phyloP scores from a whole-genome alignment of 208 protist species.

The Novymonas esmeraldas region DNA sequence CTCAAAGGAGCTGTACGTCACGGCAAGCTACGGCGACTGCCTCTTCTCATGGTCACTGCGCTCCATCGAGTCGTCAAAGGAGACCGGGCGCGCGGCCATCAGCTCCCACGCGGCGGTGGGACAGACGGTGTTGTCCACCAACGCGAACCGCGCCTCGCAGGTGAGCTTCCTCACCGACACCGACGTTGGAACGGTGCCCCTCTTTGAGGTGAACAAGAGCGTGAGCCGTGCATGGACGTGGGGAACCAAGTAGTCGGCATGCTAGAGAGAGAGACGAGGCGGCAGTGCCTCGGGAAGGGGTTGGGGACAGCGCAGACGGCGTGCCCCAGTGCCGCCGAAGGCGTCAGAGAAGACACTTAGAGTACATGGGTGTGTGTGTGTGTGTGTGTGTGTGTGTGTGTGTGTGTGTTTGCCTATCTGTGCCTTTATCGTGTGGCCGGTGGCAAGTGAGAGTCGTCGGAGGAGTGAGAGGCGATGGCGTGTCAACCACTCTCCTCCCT shows the following conservation, averaged over 20 bases:
- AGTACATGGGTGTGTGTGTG: background rate
- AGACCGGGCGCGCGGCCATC: conserved; percentile 36
- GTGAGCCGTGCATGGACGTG: conserved; percentile 34
- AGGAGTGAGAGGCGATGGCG: too few species aligned
- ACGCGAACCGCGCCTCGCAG: conserved; percentile 30
- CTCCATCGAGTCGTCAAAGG: conserved; percentile 35
- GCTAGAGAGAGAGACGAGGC: background rate
- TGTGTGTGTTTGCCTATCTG: background rate
- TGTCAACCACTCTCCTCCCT: too few species aligned
- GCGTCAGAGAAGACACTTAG: too few species aligned
- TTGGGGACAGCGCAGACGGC: too few species aligned
- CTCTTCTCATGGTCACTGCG: conserved; percentile 64
- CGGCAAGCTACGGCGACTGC: conserved; percentile 46
- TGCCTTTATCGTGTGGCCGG: background rate
- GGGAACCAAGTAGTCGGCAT: conserved; percentile 24
- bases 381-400: background rate
- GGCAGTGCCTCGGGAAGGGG: too few species aligned
- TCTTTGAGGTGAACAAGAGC: conserved; percentile 25
- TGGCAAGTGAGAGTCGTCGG: too few species aligned
- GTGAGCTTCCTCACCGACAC: conserved; percentile 33
- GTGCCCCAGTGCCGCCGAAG: too few species aligned
- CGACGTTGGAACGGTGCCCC: conserved; percentile 24
- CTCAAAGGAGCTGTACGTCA: conserved; percentile 48
- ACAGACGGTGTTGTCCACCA: conserved; percentile 30
- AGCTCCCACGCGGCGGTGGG: conserved; percentile 29